Evolutionary conservation across 139 green algal genomes (phyloP), one percentile per base, ranked within the genome.

Genomic region (Ettlia oleoabundans): DNA sequence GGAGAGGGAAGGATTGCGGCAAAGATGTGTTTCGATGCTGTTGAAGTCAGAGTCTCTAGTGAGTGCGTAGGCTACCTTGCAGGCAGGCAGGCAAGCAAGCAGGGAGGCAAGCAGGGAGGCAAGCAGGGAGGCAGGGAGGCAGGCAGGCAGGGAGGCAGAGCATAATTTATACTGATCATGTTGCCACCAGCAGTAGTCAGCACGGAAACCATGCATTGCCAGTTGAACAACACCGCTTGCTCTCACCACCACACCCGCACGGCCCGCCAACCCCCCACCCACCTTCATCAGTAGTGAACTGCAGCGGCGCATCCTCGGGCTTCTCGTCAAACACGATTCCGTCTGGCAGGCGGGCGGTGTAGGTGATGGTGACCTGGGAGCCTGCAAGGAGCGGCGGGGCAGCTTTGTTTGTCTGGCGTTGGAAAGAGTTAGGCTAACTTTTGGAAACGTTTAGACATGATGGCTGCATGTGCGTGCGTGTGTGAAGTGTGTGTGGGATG

Each of bases 251-350:
- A 32, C 32, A 33, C 5, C 64, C 22, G 30, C 33, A 41, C 64
- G 9, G 64, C 30, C 64, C 15, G 18, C 64, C 32, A 26, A 1
- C 64, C 64, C 26, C 63, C 19, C 26, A 9, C 75, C 9, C 37
- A 76, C 91, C 92, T 87, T 95, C 92, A n/a, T 94, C 93, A 3
- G 85, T 87, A 19, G 88, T 64, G 40, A 95, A 95, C 32, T 87
- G 80, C 15, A 95, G 84, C 40, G 95, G 92, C 4, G 86, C 64
- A 42, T 89, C 89, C 43, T 93, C 89, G 6, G 38, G 33, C 21
- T 69, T 68, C n/a, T 92, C 82, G n/a, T 94, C 86, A 82, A 96
- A 93, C 33, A 95, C 84, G 0, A 87, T 89, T 41, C 93, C 91
- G 84, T 96, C 92, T 41, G 37, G 78, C 82, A 68, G 47, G 72